Evolutionary conservation across 805 yeast genomes (phyloP), one percentile per base, ranked within the genome.

Genomic region (Ogataea pini): DNA sequence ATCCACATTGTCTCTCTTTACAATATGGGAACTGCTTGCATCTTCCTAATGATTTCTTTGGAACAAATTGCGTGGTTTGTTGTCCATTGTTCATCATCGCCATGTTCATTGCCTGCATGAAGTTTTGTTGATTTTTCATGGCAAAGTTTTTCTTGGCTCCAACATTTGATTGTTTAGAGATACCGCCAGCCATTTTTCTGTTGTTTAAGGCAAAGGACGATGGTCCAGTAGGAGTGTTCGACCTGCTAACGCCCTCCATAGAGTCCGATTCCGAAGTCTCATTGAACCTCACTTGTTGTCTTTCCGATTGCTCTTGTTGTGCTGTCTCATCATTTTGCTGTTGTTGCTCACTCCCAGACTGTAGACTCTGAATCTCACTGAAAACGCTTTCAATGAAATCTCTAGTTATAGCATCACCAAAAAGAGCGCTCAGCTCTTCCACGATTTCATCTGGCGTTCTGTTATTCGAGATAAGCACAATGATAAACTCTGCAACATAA

Each of bases 21-120:
- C 94, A 86, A 62, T 83, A 79, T 38, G 95, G 95, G 62, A 83
- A 85, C 38, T 80, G 74, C 31, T 71, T 73, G 63, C 95, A 86
- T 62, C 94, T 80, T 20, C 84, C 85, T 14, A 59, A 73, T 75
- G 61, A 81, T 76, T 56, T 77, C 72, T 56, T 73, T 67, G 73
- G 76, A 17, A 73, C 73, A 47, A 78, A 60, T 52, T 57, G 69
- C 16, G 67, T 62, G 14, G 59, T 45, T 49, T 54, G 50, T 53
- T 57, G 54, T 13, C 52, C 55, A 16, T 52, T 58, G 34, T 55
- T 58, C 50, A 53, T 55, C 46, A 62, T 57, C 12, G 70, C 61
- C 65, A 70, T 59, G 34, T 65, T 63, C 69, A 77, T 57, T 22
- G 72, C 73, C 55, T 68, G 71, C 51, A 69, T 68, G 54, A 76